A percentile compares a stretch with the other conserved stretches of the same genome.
Conservation (phyloP, 1,139 yeast species). For the Saccharomyces hybrid region DNA sequence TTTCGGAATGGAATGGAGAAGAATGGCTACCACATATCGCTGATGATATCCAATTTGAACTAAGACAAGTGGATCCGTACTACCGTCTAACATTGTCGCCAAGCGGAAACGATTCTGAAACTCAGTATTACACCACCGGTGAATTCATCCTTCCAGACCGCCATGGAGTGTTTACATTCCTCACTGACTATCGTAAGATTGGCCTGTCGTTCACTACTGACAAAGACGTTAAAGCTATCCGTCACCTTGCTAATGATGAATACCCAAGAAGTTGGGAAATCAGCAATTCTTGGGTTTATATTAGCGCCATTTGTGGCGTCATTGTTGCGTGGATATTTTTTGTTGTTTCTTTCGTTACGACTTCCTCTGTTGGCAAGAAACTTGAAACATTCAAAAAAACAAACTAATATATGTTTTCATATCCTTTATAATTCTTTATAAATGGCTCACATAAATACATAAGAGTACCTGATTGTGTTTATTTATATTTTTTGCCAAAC, state of each 20-base stretch:
- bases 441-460: not conserved
- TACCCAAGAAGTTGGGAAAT: constrained; percentile 91
- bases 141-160: constrained; percentile 83
- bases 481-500: not conserved
- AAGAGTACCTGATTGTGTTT: not conserved
- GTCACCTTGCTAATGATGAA: constrained; percentile 95
- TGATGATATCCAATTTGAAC: constrained; percentile 67
- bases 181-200: constrained; percentile 69
- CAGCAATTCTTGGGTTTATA: constrained; percentile 86
- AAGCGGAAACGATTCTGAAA: constrained; percentile 24
- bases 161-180: constrained; percentile 92
- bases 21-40: constrained; percentile 63
- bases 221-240: constrained; percentile 66
- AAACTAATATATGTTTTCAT: constrained; percentile 7
- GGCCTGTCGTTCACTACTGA: constrained; percentile 67
- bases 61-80: constrained; percentile 91
- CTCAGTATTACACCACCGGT: constrained; percentile 38
- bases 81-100: constrained; percentile 60
- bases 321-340: constrained; percentile 70
- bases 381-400: constrained; percentile 9
- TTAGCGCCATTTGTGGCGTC: constrained; percentile 64
- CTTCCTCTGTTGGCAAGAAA: constrained; percentile 17
- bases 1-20: constrained; percentile 54
- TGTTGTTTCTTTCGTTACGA: constrained; percentile 47
- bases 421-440: not conserved